Conservation (phyloP, 1,284 basidiomycete species). For the Exobasidium rhododendri region DNA sequence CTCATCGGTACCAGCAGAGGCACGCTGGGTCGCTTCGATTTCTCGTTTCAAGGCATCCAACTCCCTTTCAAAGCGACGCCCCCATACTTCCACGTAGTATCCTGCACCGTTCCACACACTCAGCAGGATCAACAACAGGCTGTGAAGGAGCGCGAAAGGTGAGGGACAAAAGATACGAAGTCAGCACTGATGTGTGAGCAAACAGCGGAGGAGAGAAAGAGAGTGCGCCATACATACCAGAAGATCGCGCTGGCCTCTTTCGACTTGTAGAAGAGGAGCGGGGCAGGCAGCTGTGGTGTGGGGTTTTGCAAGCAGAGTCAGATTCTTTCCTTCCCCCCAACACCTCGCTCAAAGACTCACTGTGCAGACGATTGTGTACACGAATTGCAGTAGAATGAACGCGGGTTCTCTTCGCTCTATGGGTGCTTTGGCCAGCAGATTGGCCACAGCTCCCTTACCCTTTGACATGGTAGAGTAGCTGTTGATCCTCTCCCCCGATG, state of each 20-base stretch:
- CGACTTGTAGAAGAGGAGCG: constrained; percentile 75
- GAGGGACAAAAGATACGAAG: too few species aligned
- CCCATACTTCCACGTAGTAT: constrained; percentile 9
- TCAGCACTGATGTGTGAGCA: too few species aligned
- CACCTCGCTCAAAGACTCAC: neutral
- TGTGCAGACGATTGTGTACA: constrained; percentile 80
- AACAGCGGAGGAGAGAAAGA: too few species aligned
- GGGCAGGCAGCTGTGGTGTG: constrained; percentile 65
- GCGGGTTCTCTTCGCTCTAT: constrained; percentile 27
- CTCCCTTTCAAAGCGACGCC: neutral
- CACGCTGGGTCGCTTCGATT: neutral
- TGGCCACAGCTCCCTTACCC: constrained; percentile 43
- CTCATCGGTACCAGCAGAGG: neutral
- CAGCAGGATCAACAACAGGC: constrained; percentile 5
- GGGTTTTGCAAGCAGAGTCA: too few species aligned
- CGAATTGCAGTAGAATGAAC: constrained; percentile 57
- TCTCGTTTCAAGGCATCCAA: constrained; percentile 8
- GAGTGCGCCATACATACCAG: constrained; percentile 61
- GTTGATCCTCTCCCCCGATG: constrained; percentile 41
- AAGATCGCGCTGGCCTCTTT: constrained; percentile 71
- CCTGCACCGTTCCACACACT: constrained; percentile 11
- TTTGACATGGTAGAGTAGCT: constrained; percentile 35
- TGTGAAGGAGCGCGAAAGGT: neutral
- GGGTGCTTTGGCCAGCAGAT: constrained; percentile 35
- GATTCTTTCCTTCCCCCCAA: too few species aligned